Percentiles rank a stretch among this genome's conserved stretches.
phyloP scores from a whole-genome alignment of 2,329 filamentous ascomycete genomes.

The Drechslerella stenobrocha region DNA sequence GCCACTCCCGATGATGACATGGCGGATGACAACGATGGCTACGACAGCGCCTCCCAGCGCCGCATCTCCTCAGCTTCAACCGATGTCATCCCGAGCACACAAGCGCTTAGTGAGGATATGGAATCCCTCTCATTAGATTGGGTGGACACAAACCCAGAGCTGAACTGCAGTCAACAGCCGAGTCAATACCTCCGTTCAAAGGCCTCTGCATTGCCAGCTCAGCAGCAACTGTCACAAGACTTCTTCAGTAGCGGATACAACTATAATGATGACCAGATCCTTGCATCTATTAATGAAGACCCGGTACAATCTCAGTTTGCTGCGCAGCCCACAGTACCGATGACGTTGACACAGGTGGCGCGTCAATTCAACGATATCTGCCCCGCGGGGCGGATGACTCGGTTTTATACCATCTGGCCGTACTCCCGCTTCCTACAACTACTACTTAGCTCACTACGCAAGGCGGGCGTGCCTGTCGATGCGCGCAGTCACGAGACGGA shows the following conservation, averaged over 20 bases:
- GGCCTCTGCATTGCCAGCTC: constrained; percentile 66
- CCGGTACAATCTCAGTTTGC: constrained; percentile 75
- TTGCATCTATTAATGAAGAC: constrained; percentile 38
- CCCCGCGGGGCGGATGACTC: constrained; percentile 80
- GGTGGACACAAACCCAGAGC: constrained; percentile 34
- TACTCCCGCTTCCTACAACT: constrained; percentile 75
- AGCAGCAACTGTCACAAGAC: constrained; percentile 53
- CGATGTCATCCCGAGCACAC: constrained; percentile 31
- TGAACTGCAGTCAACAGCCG: constrained; percentile 63
- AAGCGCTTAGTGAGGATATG: constrained; percentile 40
- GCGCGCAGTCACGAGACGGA: constrained; percentile 46
- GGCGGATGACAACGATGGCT: constrained; percentile 66
- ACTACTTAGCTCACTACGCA: constrained; percentile 77
- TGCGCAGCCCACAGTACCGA: constrained; percentile 72
- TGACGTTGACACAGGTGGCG: constrained; percentile 85
- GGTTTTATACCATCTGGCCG: constrained; percentile 85
- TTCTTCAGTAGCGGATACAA: constrained; percentile 44
- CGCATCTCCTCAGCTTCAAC: constrained; percentile 21
- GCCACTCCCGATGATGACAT: constrained; percentile 53
- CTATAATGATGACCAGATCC: constrained; percentile 43
- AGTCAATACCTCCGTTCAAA: constrained; percentile 73
- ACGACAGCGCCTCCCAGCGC: constrained; percentile 53
- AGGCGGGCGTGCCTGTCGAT: constrained; percentile 70
- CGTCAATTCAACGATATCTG: constrained; percentile 88
- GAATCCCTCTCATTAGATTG: constrained; percentile 36